Base-by-base conservation (phyloP, 257 asterid species). In the Solanum rostratum region DNA sequence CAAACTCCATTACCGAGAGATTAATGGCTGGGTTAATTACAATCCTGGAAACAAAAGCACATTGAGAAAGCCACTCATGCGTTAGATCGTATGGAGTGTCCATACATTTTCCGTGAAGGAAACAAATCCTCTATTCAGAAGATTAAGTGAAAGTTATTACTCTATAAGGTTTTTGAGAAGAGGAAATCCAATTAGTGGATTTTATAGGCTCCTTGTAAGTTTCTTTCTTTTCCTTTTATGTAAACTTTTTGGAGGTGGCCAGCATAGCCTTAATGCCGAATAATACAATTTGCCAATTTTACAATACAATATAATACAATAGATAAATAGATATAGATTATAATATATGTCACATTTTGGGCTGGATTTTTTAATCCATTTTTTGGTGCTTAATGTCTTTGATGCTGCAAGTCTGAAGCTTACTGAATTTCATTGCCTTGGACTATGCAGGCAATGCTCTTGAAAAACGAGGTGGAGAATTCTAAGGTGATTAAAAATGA, bases 361-460 rank as follows among this genome's bases (percentile, higher is more conserved):
- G 73, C 24, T 55, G 73, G 73, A 55, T 3, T 20, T 80, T 49
- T 50, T 29, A 76, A 27, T 50, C 6, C 60, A 49, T 19, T 16
- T 22, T 76, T 49, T 18, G 62, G 82, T 76, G 82, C 18, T 76
- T 76, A 76, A 50, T 49, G 62, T 76, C 82, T 49, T 49, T 76
- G 82, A 50, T 76, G 46, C 63, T 18, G 63, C 82, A 76, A 49
- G 41, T 24, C 24, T 27, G 63, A 76, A 76, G 16, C 43, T 24
- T 29, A 79, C 59, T 62, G 54, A 86, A 59, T 80, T 81, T 81
- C 78, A 45, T 76, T 74, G 81, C 76, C 18, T 41, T 80, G 74
- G 41, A 46, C 43, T 20, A 49, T 90, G 91, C 95, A 95, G 99
- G 95, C 97, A 87, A 94, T 87, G 84, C 84, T 91, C 81, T 87